Percentiles rank a stretch among this genome's conserved stretches.
Conservation (phyloP, 768 basidiomycete species). For the Pisolithus marmoratus region DNA sequence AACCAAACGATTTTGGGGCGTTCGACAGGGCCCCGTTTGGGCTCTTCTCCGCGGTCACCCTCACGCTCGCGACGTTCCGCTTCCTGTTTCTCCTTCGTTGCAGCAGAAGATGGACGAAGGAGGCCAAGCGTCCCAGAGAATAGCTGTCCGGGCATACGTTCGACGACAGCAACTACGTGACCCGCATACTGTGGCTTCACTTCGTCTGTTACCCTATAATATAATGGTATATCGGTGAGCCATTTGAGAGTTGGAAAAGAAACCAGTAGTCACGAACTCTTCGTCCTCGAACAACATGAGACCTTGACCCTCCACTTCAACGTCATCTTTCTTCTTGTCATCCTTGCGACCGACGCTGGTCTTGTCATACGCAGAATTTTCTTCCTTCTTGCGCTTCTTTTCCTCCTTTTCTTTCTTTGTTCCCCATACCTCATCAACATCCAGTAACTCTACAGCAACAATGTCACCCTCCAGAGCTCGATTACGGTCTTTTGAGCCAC, state of each 20-base stretch:
- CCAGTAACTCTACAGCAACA: conserved; percentile 94
- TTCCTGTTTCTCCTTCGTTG: conserved; percentile 98
- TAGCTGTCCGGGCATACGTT: conserved; percentile 97
- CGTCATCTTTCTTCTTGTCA: conserved; percentile 99
- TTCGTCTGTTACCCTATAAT: conserved; percentile 88
- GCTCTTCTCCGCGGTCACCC: conserved; percentile 85
- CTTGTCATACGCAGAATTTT: conserved; percentile 94
- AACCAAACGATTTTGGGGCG: conserved; percentile 99
- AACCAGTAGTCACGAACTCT: conserved; percentile 49
- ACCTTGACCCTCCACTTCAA: conserved; percentile 98
- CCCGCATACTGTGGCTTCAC: conserved; percentile 98
- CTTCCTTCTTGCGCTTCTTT: conserved; percentile 99
- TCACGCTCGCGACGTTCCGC: conserved; percentile 96
- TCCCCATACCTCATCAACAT: conserved; percentile 96
- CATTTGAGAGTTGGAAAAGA: background rate
- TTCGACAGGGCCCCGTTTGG: conserved; percentile 70
- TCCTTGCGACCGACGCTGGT: conserved; percentile 74
- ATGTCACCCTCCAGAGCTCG: conserved; percentile 98
- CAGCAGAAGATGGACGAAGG: conserved; percentile 91
- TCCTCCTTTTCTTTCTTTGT: conserved; percentile 99
- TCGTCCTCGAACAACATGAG: conserved; percentile 96
- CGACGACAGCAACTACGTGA: conserved; percentile 99
- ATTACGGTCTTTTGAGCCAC: conserved; percentile 97
- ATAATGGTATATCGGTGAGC: conserved; percentile 11
- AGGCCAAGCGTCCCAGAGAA: conserved; percentile 97